Evolutionary conservation across 495 filamentous ascomycete species (phyloP).

Genomic region (Articulospora tetracladia): DNA sequence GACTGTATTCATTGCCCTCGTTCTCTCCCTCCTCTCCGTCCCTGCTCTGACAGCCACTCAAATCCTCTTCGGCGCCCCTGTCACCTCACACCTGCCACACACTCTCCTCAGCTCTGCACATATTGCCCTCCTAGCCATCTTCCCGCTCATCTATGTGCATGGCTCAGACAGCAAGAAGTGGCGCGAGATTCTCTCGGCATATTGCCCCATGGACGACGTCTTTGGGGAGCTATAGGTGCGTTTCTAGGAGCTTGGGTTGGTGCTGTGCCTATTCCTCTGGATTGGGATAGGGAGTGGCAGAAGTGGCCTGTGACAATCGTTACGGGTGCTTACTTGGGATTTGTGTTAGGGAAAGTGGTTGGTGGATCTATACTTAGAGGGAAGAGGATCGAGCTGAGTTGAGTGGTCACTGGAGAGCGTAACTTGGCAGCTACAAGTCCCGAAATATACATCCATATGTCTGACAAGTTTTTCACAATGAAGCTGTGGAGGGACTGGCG

Average conservation of each 20-base stretch:
- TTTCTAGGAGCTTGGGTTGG: conserved; percentile 71
- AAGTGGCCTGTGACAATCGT: conserved; percentile 92
- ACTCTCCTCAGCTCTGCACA: conserved; percentile 79
- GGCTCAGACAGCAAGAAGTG: conserved; percentile 73
- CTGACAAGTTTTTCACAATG: too few relatives aligned
- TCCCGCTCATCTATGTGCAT: conserved; percentile 76
- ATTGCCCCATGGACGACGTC: conserved; percentile 60
- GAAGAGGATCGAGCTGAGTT: conserved; percentile 57
- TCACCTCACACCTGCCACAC: conserved; percentile 75
- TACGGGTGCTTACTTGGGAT: conserved; percentile 66
- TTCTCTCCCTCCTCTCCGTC: conserved; percentile 53
- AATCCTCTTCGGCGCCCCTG: conserved; percentile 86
- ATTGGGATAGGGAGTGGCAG: conserved; percentile 97
- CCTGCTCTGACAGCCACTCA: conserved; percentile 60
- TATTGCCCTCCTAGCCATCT: conserved; percentile 68
- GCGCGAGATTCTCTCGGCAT: conserved; percentile 60
- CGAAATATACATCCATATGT: too few relatives aligned
- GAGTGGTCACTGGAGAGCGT: conserved; percentile 22
- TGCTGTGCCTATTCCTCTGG: conserved; percentile 88
- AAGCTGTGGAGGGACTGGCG: too few relatives aligned
- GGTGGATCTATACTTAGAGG: conserved; percentile 59
- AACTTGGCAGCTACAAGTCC: too few relatives aligned
- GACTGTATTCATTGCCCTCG: conserved; percentile 57
- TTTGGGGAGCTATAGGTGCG: conserved; percentile 59
- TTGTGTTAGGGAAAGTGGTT: conserved; percentile 54